phyloP scores from a whole-genome alignment of 306 rosid species.

The Argentina anserina region DNA sequence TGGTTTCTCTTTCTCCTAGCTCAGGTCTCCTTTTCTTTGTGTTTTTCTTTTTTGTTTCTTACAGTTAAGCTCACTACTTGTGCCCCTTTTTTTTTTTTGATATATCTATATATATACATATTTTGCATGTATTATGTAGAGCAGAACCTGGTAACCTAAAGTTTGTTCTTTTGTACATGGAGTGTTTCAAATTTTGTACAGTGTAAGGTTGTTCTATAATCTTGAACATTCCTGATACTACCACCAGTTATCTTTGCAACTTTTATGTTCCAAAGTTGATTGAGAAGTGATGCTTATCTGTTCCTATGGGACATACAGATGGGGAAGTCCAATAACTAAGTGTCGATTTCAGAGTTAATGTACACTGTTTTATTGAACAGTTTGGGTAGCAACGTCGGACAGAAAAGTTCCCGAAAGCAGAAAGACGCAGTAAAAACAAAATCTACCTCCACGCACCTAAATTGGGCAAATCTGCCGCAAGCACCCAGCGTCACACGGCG shows the following conservation, averaged over 20 bases:
- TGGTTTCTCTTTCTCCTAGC: conserved; percentile 24
- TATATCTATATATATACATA: too few species aligned
- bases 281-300: not conserved
- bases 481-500: not conserved
- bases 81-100: not conserved
- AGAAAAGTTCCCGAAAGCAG: not conserved
- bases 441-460: not conserved
- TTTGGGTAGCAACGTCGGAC: not conserved
- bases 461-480: not conserved
- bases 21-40: not conserved
- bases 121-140: not conserved
- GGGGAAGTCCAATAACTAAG: not conserved
- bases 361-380: not conserved
- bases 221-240: not conserved
- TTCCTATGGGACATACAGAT: not conserved
- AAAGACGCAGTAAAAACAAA: not conserved
- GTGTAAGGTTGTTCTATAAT: not conserved
- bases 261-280: too few species aligned
- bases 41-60: not conserved
- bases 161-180: not conserved
- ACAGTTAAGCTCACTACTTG: too few species aligned
- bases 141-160: conserved; percentile 1
- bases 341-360: not conserved
- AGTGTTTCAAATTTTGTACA: not conserved
- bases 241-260: not conserved